A percentile compares a stretch with the other conserved stretches of the same genome.
These are phyloP conservation scores for Termitomyces sp. DNA, from an alignment of 768 basidiomycete genomes.

Conservation along the genomic window DNA sequence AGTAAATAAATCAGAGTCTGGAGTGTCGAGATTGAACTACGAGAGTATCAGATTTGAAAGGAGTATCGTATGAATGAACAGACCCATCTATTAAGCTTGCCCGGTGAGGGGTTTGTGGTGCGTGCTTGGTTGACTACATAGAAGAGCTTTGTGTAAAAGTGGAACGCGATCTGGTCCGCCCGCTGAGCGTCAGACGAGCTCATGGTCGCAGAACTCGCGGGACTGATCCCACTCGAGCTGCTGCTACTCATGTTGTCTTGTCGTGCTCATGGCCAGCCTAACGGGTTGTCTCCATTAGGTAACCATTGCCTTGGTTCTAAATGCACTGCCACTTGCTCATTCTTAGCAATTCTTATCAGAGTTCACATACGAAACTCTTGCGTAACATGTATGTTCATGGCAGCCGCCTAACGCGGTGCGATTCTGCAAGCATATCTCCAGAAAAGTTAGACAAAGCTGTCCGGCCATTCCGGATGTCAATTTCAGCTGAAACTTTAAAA, in stretches of 20 bases:
- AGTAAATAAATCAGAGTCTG: conserved; percentile 64
- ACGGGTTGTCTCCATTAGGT: conserved; percentile 10
- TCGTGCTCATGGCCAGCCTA: conserved; percentile 6
- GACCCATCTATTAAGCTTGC: conserved; percentile 80
- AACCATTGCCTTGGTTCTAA: conserved; percentile 1
- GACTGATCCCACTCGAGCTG: conserved; percentile 6
- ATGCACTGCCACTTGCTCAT: conserved; percentile 6
- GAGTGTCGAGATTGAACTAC: conserved; percentile 83
- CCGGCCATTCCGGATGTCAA: neutral
- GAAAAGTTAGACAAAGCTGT: neutral
- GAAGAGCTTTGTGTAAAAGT: conserved; percentile 78
- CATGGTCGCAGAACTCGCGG: conserved; percentile 8
- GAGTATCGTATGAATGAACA: conserved; percentile 19
- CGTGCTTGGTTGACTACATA: conserved; percentile 71
- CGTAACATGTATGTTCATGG: neutral
- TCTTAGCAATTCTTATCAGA: neutral
- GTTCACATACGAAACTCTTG: neutral
- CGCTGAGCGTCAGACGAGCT: conserved; percentile 45
- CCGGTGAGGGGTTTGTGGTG: conserved; percentile 38
- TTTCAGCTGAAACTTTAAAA: neutral
- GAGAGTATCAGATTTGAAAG: neutral
- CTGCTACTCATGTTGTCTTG: conserved; percentile 5
- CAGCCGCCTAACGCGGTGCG: too few relatives aligned
- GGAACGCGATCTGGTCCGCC: conserved; percentile 83
- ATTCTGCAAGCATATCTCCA: neutral